Conservation (phyloP, 441 rosid genomes). For the Mallotus repandus region DNA sequence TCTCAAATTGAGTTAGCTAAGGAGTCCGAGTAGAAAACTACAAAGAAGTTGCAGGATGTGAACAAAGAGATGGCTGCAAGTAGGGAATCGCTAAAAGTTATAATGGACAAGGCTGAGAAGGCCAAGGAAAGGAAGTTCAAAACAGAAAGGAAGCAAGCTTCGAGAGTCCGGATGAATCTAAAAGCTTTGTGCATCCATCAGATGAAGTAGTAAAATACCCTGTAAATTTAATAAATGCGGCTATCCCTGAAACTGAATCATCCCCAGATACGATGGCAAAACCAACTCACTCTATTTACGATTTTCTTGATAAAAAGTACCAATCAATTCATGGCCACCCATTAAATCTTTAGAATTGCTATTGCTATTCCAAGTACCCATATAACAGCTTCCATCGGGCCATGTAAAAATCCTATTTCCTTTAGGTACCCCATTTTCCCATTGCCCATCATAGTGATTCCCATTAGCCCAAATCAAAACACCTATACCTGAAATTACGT, state of each 20-base stretch:
- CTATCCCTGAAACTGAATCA: conserved; percentile 69
- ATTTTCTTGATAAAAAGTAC: conserved; percentile 40
- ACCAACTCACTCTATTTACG: conserved; percentile 41
- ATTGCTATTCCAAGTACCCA: conserved; percentile 48
- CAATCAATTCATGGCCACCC: conserved; percentile 36
- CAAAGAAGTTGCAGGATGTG: conserved; percentile 69
- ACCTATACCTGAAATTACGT: conserved; percentile 79
- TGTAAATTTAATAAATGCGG: conserved; percentile 39
- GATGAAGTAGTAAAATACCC: conserved; percentile 24
- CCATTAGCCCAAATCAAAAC: conserved; percentile 68
- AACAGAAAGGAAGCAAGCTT: conserved; percentile 35
- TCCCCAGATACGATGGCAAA: conserved; percentile 44
- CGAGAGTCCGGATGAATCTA: conserved; percentile 44
- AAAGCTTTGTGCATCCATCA: conserved; percentile 22
- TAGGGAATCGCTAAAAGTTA: conserved; percentile 59
- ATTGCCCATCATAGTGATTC: conserved; percentile 66
- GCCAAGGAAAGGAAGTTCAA: conserved; percentile 94
- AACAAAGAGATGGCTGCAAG: conserved; percentile 60
- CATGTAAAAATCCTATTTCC: conserved; percentile 62
- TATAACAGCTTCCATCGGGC: conserved; percentile 68
- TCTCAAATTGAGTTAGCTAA: too few species aligned
- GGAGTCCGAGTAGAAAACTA: too few species aligned
- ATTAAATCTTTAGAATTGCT: conserved; percentile 29
- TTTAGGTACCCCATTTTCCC: conserved; percentile 79
- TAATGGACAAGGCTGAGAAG: conserved; percentile 75